These are phyloP conservation scores for thale cress (Arabidopsis thaliana) DNA, from an alignment of 345 rosid species.

Conservation along the genomic window TAIR10.1 NC_003071.7:16954501-16955000, in stretches of 20 bases:
- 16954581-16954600: conserved; percentile 16
- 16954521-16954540: conserved; percentile 21
- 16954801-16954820: conserved; percentile 66
- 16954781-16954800: conserved; percentile 11
- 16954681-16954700: conserved; percentile 33
- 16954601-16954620: conserved; percentile 25
- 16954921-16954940: conserved; percentile 54
- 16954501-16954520: conserved; percentile 26
- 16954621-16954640: conserved; percentile 37
- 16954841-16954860: conserved; percentile 68
- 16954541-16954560: conserved; percentile 16
- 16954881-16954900: conserved; percentile 78
- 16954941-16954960: conserved; percentile 37
- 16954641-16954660: conserved; percentile 36
- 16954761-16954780: conserved; percentile 45
- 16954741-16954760: conserved; percentile 28
- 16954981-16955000: conserved; percentile 38
- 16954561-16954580: conserved; percentile 19
- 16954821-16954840: conserved; percentile 75
- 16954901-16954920: conserved; percentile 73
- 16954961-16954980: conserved; percentile 52
- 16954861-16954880: conserved; percentile 72
- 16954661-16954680: conserved; percentile 28
- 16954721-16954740: conserved; percentile 39
- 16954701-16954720: conserved; percentile 30